Percentiles rank a stretch among this genome's conserved stretches.
These are phyloP conservation scores for Globisporangium takayamanum DNA, from an alignment of 352 stramenopile genomes.

Conservation along the genomic window DNA sequence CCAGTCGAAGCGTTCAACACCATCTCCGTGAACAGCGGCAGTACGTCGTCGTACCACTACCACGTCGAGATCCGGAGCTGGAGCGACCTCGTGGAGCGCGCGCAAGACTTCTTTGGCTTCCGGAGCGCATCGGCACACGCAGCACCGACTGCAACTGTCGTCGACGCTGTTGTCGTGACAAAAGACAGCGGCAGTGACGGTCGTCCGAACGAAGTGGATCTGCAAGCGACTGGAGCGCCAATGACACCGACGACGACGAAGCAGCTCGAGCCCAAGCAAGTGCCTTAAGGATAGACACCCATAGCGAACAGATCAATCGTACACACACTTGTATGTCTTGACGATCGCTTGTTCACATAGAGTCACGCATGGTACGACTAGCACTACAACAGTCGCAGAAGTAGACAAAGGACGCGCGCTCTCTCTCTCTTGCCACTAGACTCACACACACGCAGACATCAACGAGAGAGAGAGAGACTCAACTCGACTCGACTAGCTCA, in stretches of 20 bases:
- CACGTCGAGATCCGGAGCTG: slow-evolving; percentile 13
- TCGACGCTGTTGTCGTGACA: too few relatives aligned
- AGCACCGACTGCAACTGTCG: not conserved
- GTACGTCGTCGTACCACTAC: not conserved
- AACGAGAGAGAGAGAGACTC: too few relatives aligned
- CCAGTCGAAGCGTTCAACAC: slow-evolving; percentile 11
- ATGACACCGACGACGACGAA: not conserved
- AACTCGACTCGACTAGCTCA: not conserved
- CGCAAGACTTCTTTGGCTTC: slow-evolving; percentile 8
- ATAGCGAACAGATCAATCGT: not conserved
- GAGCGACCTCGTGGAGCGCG: slow-evolving; percentile 5
- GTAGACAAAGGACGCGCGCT: too few relatives aligned
- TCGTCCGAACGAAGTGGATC: too few relatives aligned
- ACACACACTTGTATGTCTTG: not conserved
- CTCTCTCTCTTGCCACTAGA: too few relatives aligned
- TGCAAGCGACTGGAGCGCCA: not conserved
- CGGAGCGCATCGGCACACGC: not conserved
- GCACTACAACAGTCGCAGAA: not conserved
- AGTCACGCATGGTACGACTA: not conserved
- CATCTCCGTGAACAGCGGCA: not conserved
- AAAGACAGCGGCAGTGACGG: too few relatives aligned
- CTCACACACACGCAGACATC: too few relatives aligned
- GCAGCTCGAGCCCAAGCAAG: not conserved
- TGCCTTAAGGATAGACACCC: not conserved
- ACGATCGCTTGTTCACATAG: not conserved